Evolutionary conservation across 805 yeast genomes (phyloP).

Genomic region (Wickerhamiella lipophila): DNA sequence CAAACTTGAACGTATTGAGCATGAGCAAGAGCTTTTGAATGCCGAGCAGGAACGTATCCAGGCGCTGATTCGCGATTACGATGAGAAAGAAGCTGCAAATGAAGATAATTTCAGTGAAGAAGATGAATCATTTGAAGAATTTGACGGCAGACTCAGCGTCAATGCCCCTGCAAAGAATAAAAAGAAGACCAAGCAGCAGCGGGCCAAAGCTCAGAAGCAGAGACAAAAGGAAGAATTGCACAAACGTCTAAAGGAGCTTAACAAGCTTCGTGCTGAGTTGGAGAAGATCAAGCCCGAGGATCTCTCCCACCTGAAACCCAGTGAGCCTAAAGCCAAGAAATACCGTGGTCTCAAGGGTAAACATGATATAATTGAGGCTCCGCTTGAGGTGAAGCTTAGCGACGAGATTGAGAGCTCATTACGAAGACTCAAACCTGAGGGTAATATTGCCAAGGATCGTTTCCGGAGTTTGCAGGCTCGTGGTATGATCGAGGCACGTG

Average conservation of each 20-base stretch:
- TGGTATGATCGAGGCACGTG: slow-evolving; percentile 79
- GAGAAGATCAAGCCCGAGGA: slow-evolving; percentile 22
- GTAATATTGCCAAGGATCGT: slow-evolving; percentile 69
- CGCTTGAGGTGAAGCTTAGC: slow-evolving; percentile 65
- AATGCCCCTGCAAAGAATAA: slow-evolving; percentile 57
- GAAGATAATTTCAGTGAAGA: slow-evolving; percentile 22
- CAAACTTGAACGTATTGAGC: slow-evolving; percentile 55
- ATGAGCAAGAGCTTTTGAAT: slow-evolving; percentile 45
- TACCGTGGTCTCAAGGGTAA: slow-evolving; percentile 33
- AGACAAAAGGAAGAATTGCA: neutral
- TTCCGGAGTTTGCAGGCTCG: slow-evolving; percentile 68
- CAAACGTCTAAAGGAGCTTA: slow-evolving; percentile 44
- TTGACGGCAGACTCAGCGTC: slow-evolving; percentile 39
- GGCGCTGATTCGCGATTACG: slow-evolving; percentile 49
- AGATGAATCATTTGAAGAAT: slow-evolving; percentile 25
- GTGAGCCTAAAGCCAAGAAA: slow-evolving; percentile 25
- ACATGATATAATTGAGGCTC: slow-evolving; percentile 36
- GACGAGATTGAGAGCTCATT: slow-evolving; percentile 81
- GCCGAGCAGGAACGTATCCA: slow-evolving; percentile 54
- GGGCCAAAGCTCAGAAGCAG: slow-evolving; percentile 58
- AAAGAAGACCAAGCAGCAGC: slow-evolving; percentile 63
- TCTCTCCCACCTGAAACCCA: slow-evolving; percentile 12
- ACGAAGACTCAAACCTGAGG: slow-evolving; percentile 80
- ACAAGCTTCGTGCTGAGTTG: slow-evolving; percentile 48
- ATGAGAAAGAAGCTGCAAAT: slow-evolving; percentile 31